Conservation (phyloP, 2,329 filamentous ascomycete genomes). For the Microsporum ferrugineum region DNA sequence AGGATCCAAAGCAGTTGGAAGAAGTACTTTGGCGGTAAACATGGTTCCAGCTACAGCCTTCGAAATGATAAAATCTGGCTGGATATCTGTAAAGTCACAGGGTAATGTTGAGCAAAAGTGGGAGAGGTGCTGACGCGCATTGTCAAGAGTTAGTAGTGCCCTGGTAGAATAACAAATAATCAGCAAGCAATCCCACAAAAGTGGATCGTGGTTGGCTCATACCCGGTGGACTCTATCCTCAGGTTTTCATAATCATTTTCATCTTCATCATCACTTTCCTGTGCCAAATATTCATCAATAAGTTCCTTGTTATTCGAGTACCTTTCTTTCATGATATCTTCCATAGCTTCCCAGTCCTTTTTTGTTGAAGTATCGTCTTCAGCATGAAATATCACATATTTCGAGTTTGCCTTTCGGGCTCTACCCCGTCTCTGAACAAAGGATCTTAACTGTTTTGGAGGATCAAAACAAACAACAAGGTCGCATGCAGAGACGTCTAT, state of each 20-base stretch:
- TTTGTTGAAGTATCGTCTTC: slow-evolving; percentile 26
- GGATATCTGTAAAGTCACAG: slow-evolving; percentile 49
- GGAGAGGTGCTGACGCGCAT: slow-evolving; percentile 62
- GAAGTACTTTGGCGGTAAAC: slow-evolving; percentile 47
- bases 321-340: slow-evolving; percentile 57
- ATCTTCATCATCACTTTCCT: slow-evolving; percentile 40
- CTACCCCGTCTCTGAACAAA: slow-evolving; percentile 56
- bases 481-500: slow-evolving; percentile 54
- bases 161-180: slow-evolving; percentile 26
- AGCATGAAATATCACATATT: slow-evolving; percentile 42
- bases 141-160: slow-evolving; percentile 59
- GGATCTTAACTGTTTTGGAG: slow-evolving; percentile 50
- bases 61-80: slow-evolving; percentile 56
- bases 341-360: slow-evolving; percentile 53
- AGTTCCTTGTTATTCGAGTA: slow-evolving; percentile 56
- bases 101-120: slow-evolving; percentile 65
- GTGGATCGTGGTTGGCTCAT: slow-evolving; percentile 12
- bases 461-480: slow-evolving; percentile 53
- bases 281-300: slow-evolving; percentile 31
- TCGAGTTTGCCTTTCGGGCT: slow-evolving; percentile 47
- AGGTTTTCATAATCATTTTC: slow-evolving; percentile 29
- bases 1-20: slow-evolving; percentile 60
- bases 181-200: slow-evolving; percentile 6
- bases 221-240: slow-evolving; percentile 35
- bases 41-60: slow-evolving; percentile 22